A percentile compares a stretch with the other conserved stretches of the same genome.
These are phyloP conservation scores for Primulina eburnea DNA, from an alignment of 257 asterid genomes.

Conservation along the genomic window DNA sequence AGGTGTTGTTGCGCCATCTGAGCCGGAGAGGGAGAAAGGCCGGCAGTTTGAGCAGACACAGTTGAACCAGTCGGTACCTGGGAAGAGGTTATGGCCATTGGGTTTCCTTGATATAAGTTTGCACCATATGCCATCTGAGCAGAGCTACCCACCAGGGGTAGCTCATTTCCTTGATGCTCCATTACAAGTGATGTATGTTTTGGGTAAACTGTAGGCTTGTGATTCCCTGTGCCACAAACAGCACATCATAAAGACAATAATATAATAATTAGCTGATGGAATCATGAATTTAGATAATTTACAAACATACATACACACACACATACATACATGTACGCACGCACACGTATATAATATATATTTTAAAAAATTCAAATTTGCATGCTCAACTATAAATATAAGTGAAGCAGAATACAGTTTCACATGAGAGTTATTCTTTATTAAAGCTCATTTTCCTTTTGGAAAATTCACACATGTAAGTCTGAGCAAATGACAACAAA, in stretches of 20 bases:
- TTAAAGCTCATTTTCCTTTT: background rate
- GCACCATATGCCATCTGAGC: constrained; percentile 57
- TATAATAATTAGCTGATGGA: background rate
- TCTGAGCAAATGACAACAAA: constrained; percentile 2
- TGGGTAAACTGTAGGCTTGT: constrained; percentile 18
- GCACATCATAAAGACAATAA: background rate
- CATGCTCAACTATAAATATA: no score
- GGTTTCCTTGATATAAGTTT: constrained; percentile 71
- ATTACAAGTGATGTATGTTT: constrained; percentile 29
- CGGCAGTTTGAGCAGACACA: constrained; percentile 74
- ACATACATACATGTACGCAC: background rate
- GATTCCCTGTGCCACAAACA: constrained; percentile 10
- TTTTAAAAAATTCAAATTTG: no score
- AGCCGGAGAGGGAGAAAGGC: constrained; percentile 63
- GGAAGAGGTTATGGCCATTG: constrained; percentile 52
- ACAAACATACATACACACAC: background rate
- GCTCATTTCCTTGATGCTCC: constrained; percentile 95
- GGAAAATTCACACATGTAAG: constrained; percentile 3
- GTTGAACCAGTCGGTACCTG: constrained; percentile 54
- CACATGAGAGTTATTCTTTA: no score
- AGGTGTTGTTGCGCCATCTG: constrained; percentile 91
- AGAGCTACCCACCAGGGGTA: constrained; percentile 59
- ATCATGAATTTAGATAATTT: background rate
- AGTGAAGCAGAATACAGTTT: no score
- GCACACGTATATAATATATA: no score